Percentiles rank a stretch among this genome's conserved stretches.
phyloP scores from a whole-genome alignment of 1,284 basidiomycete species.

The Sporisorium iseilematis-ciliati region DNA sequence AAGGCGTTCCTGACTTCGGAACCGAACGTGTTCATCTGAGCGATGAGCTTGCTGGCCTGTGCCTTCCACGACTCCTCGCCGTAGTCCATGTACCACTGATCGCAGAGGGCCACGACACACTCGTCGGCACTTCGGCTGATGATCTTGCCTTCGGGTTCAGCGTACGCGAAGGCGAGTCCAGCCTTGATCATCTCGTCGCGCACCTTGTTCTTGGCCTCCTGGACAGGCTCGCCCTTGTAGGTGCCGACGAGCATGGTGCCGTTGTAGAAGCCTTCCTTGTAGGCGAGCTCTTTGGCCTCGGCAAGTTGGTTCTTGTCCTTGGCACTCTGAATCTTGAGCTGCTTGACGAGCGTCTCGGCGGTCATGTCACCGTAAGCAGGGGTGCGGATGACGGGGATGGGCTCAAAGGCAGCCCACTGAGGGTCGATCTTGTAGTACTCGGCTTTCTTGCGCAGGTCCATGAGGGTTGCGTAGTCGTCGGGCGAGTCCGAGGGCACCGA shows the following conservation, averaged over 20 bases:
- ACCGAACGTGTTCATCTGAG: constrained; percentile 89
- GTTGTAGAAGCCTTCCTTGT: constrained; percentile 98
- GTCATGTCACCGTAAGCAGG: constrained; percentile 91
- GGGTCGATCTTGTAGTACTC: constrained; percentile 96
- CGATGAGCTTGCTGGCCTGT: constrained; percentile 85
- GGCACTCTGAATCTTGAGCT: constrained; percentile 94
- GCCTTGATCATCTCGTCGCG: constrained; percentile 84
- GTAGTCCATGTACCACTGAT: constrained; percentile 99
- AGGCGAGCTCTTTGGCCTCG: constrained; percentile 96
- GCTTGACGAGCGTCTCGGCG: constrained; percentile 86
- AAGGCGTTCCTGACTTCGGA: constrained; percentile 91
- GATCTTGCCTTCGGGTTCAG: constrained; percentile 93
- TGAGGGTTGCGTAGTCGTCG: constrained; percentile 91
- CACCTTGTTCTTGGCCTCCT: constrained; percentile 91
- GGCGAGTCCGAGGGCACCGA: constrained; percentile 98
- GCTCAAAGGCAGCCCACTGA: constrained; percentile 86
- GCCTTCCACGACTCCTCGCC: constrained; percentile 90
- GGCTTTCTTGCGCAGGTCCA: constrained; percentile 95
- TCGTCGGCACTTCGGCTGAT: constrained; percentile 91
- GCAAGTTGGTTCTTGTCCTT: constrained; percentile 85
- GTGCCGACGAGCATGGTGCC: constrained; percentile 91
- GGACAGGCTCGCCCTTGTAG: constrained; percentile 86
- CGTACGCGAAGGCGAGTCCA: constrained; percentile 87
- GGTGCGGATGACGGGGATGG: constrained; percentile 88
- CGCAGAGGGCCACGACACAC: constrained; percentile 96